These are phyloP conservation scores for Talaromyces amestolkiae DNA, from an alignment of 2,329 filamentous ascomycete genomes.

Conservation along the genomic window DNA sequence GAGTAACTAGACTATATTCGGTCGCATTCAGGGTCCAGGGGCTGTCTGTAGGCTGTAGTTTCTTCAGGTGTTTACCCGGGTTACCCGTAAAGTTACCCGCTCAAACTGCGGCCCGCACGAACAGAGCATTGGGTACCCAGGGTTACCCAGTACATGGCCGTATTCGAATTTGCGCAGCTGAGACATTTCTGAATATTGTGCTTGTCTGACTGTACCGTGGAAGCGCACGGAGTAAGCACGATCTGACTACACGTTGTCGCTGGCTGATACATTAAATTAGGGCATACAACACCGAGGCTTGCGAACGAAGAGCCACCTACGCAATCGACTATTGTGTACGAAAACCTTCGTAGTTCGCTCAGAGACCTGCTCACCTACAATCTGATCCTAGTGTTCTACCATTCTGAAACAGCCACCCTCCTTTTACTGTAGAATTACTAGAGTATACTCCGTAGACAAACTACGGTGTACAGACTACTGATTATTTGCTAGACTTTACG, in stretches of 20 bases:
- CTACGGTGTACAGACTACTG: neutral
- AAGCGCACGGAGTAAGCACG: neutral
- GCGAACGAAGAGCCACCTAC: neutral
- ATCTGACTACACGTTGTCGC: neutral
- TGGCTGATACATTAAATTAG: neutral
- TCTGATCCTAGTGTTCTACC: neutral
- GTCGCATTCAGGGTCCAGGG: constrained; percentile 3
- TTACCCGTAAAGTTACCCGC: neutral
- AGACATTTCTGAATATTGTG: neutral
- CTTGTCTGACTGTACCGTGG: neutral
- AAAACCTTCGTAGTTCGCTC: neutral
- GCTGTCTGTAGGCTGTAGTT: neutral
- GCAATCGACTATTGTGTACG: neutral
- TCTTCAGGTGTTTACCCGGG: neutral
- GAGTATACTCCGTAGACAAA: neutral
- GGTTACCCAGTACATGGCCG: neutral
- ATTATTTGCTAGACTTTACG: neutral
- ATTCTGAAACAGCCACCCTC: neutral
- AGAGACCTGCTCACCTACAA: neutral
- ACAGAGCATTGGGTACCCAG: neutral
- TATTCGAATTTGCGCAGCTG: neutral
- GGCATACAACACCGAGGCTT: neutral
- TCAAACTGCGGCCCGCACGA: neutral
- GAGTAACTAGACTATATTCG: neutral
- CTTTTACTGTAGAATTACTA: neutral